Conservation (phyloP, 495 filamentous ascomycete species). For the Annulohypoxylon moriforme region DNA sequence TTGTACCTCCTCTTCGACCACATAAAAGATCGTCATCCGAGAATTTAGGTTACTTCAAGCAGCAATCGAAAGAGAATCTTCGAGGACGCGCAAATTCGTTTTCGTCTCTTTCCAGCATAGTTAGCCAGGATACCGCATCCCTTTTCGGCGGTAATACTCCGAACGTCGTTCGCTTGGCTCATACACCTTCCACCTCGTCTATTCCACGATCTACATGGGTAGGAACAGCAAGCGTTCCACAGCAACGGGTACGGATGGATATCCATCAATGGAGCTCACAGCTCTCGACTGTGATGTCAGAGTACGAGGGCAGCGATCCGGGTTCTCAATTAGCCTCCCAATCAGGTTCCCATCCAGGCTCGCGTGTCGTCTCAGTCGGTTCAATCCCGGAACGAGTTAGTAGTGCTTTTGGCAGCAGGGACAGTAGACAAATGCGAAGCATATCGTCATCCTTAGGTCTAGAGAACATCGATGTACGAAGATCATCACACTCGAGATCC, state of each 20-base stretch:
- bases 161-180: slow-evolving; percentile 42
- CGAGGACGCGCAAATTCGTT: slow-evolving; percentile 60
- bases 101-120: slow-evolving; percentile 61
- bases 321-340: slow-evolving; percentile 11
- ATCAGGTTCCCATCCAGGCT: slow-evolving; percentile 32
- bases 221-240: slow-evolving; percentile 30
- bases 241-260: slow-evolving; percentile 45
- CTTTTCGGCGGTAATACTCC: slow-evolving; percentile 45
- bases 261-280: slow-evolving; percentile 76
- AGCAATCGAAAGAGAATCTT: slow-evolving; percentile 60
- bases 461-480: slow-evolving; percentile 50
- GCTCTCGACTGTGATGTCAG: slow-evolving; percentile 77
- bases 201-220: slow-evolving; percentile 45
- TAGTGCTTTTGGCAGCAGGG: slow-evolving; percentile 52
- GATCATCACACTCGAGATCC: slow-evolving; percentile 47
- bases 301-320: slow-evolving; percentile 63
- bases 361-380: slow-evolving; percentile 58
- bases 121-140: slow-evolving; percentile 57
- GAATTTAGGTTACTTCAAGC: slow-evolving; percentile 59
- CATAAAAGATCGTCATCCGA: slow-evolving; percentile 59
- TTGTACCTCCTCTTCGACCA: slow-evolving; percentile 61
- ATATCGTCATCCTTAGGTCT: slow-evolving; percentile 62
- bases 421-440: slow-evolving; percentile 63
- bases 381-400: slow-evolving; percentile 54
- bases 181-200: slow-evolving; percentile 45